Conservation (phyloP, 2,329 filamentous ascomycete species). For the Ophiosphaerella narmari region DNA sequence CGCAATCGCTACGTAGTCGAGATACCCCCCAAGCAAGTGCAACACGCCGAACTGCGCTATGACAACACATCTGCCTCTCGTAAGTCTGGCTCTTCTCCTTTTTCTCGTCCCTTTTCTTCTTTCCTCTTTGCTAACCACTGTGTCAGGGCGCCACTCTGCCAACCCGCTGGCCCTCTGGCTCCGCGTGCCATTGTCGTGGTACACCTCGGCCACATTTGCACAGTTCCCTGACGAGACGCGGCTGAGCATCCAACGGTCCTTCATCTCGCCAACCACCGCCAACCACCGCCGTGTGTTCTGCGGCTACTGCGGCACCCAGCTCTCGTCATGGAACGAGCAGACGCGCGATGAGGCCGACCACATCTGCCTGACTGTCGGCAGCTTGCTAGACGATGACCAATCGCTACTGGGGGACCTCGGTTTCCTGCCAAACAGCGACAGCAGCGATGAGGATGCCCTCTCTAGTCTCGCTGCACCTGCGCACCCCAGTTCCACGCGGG, state of each 20-base stretch:
- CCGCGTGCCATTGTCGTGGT: constrained; percentile 80
- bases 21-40: constrained; percentile 66
- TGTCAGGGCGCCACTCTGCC: constrained; percentile 65
- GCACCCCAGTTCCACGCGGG: constrained; percentile 11
- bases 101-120: no score
- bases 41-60: constrained; percentile 67
- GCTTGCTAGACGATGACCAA: constrained; percentile 72
- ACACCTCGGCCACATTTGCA: constrained; percentile 73
- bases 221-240: constrained; percentile 75
- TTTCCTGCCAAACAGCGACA: constrained; percentile 60
- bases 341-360: constrained; percentile 73
- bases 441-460: constrained; percentile 33
- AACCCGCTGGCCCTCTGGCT: constrained; percentile 80
- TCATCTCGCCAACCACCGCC: constrained; percentile 53
- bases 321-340: constrained; percentile 81
- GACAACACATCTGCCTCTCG: constrained; percentile 71
- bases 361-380: constrained; percentile 82
- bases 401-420: constrained; percentile 74
- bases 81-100: constrained; percentile 57
- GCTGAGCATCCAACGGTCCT: constrained; percentile 52
- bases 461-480: constrained; percentile 22
- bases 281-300: constrained; percentile 76
- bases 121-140: constrained; percentile 4
- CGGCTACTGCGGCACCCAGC: constrained; percentile 85
- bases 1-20: constrained; percentile 80